A percentile compares a stretch with the other conserved stretches of the same genome.
These are phyloP conservation scores for Solanum verrucosum DNA, from an alignment of 257 asterid species.

Conservation along the genomic window DNA sequence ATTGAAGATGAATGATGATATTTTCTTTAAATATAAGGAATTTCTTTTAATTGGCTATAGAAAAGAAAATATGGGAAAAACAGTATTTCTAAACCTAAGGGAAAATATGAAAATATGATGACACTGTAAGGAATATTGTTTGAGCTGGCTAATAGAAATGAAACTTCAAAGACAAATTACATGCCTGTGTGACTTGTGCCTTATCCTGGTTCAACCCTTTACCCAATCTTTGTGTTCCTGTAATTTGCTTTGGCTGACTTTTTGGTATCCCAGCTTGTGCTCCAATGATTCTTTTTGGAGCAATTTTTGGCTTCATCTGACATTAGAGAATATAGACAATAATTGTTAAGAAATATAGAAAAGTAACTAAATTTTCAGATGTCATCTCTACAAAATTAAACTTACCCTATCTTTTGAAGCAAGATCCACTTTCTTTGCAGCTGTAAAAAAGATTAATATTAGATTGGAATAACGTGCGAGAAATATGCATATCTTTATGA, in stretches of 20 bases:
- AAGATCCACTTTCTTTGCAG: neutral
- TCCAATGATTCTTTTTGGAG: conserved; percentile 35
- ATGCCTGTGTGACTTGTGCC: conserved; percentile 38
- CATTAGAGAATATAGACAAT: conserved; percentile 8
- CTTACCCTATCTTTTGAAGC: conserved; percentile 7
- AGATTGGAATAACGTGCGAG: neutral
- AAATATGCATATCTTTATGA: neutral
- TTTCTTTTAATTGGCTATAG: neutral
- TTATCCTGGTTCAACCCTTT: conserved; percentile 40
- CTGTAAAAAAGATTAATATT: neutral
- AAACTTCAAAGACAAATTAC: conserved; percentile 2
- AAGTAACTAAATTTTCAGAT: neutral
- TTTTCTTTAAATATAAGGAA: neutral
- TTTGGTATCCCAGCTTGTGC: conserved; percentile 33
- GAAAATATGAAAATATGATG: neutral
- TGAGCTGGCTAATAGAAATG: neutral
- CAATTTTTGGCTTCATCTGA: conserved; percentile 38
- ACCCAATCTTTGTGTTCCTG: conserved; percentile 36
- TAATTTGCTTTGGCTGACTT: conserved; percentile 45
- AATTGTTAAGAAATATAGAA: neutral
- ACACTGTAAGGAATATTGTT: neutral
- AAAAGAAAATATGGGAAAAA: neutral
- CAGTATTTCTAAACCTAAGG: neutral
- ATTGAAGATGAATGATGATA: neutral
- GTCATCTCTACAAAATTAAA: neutral